phyloP scores from a whole-genome alignment of 768 basidiomycete genomes.

The Chalciporus pseudorubinellus region DNA sequence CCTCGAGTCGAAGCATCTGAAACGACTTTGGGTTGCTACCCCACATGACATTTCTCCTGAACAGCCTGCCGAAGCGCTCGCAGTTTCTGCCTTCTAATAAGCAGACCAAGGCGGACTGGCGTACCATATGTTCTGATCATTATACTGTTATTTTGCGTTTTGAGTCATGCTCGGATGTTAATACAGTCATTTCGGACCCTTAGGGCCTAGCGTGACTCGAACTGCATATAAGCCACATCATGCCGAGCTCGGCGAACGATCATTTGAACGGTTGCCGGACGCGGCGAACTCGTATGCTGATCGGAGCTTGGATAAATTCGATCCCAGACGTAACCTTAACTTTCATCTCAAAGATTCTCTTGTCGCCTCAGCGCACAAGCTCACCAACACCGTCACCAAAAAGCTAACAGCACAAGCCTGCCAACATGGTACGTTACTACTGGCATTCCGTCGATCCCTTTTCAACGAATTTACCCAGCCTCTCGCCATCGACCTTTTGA shows the following conservation, averaged over 20 bases:
- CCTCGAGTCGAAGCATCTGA: constrained; percentile 16
- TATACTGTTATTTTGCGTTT: not conserved
- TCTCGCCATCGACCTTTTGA: constrained; percentile 97
- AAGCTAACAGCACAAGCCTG: constrained; percentile 1
- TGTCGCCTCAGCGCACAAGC: not conserved
- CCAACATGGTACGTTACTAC: constrained; percentile 19
- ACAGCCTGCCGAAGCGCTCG: constrained; percentile 19
- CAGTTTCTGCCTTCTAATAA: constrained; percentile 14
- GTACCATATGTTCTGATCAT: not conserved
- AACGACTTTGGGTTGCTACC: constrained; percentile 27
- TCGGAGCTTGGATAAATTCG: not conserved
- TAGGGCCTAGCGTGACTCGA: too few relatives aligned
- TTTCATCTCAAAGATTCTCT: not conserved
- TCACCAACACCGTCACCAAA: constrained; percentile 12
- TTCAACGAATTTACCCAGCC: constrained; percentile 49
- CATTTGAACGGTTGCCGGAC: not conserved
- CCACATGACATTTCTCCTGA: constrained; percentile 25
- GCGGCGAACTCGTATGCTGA: not conserved
- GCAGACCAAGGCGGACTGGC: not conserved
- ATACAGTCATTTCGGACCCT: too few relatives aligned
- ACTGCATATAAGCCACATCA: too few relatives aligned
- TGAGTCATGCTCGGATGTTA: not conserved
- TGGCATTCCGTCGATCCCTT: not conserved
- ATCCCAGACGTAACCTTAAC: not conserved
- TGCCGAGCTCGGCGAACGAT: not conserved